phyloP scores from a whole-genome alignment of 148 eudicot species.

The Camellia granthamiana region DNA sequence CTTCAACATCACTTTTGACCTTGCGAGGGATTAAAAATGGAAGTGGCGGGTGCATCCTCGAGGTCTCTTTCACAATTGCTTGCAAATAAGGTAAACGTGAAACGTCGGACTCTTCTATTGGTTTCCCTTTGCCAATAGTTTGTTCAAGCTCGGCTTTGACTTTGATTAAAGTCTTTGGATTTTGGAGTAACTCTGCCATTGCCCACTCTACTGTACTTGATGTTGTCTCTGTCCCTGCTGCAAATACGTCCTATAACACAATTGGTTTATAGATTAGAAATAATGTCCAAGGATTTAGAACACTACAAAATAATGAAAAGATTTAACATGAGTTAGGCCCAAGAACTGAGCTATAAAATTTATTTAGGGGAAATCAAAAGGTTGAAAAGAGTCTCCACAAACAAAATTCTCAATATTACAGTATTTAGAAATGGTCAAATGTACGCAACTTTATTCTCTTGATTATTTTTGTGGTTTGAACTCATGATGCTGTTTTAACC shows the following conservation, averaged over 20 bases:
- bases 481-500: too few species aligned
- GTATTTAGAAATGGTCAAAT: too few species aligned
- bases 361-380: too few species aligned
- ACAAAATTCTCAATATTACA: too few species aligned
- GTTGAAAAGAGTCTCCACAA: too few species aligned
- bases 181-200: slow-evolving; percentile 15
- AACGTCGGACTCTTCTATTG: slow-evolving; percentile 13
- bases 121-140: slow-evolving; percentile 14
- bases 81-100: slow-evolving; percentile 3
- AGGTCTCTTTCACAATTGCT: slow-evolving; percentile 11
- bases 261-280: neutral
- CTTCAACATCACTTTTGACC: neutral
- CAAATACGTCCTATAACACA: slow-evolving; percentile 7
- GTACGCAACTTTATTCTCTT: too few species aligned
- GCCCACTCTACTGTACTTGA: slow-evolving; percentile 20
- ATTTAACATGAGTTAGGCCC: too few species aligned
- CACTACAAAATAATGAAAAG: neutral
- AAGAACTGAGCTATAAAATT: too few species aligned
- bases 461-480: too few species aligned
- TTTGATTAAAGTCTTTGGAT: slow-evolving; percentile 10
- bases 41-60: slow-evolving; percentile 3
- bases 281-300: neutral
- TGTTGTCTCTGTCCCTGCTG: slow-evolving; percentile 7
- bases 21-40: slow-evolving; percentile 14
- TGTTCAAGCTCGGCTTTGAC: slow-evolving; percentile 13